Evolutionary conservation across 2,329 filamentous ascomycete genomes (phyloP).

Genomic region (Ambrosiella cleistominuta): DNA sequence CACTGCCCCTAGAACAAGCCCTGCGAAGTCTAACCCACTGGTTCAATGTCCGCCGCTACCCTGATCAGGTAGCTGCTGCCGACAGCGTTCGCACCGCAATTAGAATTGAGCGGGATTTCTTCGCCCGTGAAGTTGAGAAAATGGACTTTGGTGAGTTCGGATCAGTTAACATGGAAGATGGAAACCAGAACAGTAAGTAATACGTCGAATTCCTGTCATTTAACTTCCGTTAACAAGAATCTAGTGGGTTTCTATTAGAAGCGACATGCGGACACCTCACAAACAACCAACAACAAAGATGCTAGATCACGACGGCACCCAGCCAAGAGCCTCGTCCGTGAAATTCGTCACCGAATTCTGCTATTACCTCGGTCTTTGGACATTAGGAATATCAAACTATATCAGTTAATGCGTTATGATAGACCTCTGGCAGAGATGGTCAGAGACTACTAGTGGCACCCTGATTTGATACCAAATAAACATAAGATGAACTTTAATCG

Average conservation of each 20-base stretch:
- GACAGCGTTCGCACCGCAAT: slow-evolving; percentile 19
- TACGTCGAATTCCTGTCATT: not conserved
- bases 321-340: no score
- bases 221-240: not conserved
- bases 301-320: no score
- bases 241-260: slow-evolving; percentile 4
- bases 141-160: slow-evolving; percentile 30
- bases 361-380: no score
- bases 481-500: no score
- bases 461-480: no score
- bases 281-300: no score
- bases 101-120: slow-evolving; percentile 49
- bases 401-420: no score
- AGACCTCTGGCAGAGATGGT: no score
- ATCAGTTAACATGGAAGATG: slow-evolving; percentile 2
- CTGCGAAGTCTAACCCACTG: slow-evolving; percentile 81
- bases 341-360: no score
- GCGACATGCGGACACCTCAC: not conserved
- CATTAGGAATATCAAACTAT: no score
- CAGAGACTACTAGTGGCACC: no score
- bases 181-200: slow-evolving; percentile 1
- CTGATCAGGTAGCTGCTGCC: slow-evolving; percentile 50
- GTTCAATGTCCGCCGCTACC: slow-evolving; percentile 74
- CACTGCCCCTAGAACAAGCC: slow-evolving; percentile 79
- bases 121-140: slow-evolving; percentile 58